Percentiles rank a stretch among this genome's conserved stretches.
phyloP scores from a whole-genome alignment of 495 filamentous ascomycete genomes.

The Rhizodiscina lignyota region DNA sequence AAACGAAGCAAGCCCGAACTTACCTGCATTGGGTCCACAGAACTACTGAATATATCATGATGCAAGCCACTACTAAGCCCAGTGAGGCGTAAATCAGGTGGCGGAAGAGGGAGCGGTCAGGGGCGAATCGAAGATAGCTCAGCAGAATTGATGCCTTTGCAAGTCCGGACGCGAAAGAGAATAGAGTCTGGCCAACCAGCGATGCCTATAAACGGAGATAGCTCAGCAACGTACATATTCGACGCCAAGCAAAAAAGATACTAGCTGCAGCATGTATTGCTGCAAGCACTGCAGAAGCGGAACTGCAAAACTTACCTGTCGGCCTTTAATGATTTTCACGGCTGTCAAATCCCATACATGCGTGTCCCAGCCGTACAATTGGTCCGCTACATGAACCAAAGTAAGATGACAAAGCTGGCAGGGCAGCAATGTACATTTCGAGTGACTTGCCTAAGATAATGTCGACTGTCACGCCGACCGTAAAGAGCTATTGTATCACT shows the following conservation, averaged over 20 bases:
- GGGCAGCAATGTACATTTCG: no score
- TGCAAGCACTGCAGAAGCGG: no score
- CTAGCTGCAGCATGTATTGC: no score
- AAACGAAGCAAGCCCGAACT: no score
- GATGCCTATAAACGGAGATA: not conserved
- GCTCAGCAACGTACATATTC: no score
- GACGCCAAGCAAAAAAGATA: no score
- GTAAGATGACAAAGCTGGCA: no score
- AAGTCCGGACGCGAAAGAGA: not conserved
- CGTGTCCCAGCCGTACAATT: slow-evolving; percentile 1
- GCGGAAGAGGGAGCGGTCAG: not conserved
- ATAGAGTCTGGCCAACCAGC: slow-evolving; percentile 1
- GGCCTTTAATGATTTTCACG: not conserved
- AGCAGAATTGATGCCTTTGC: not conserved
- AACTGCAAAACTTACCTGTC: slow-evolving; percentile 1
- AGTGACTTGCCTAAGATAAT: no score
- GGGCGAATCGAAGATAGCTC: slow-evolving; percentile 1
- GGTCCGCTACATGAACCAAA: no score
- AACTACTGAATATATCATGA: not conserved
- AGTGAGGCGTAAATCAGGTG: not conserved
- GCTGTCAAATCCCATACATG: slow-evolving; percentile 1
- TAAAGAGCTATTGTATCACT: no score
- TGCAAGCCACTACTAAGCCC: not conserved
- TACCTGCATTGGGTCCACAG: not conserved
- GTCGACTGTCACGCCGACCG: no score